Evolutionary conservation across 1,284 basidiomycete species (phyloP), one percentile per base, ranked within the genome.

Genomic region (Pseudozyma thailandica): DNA sequence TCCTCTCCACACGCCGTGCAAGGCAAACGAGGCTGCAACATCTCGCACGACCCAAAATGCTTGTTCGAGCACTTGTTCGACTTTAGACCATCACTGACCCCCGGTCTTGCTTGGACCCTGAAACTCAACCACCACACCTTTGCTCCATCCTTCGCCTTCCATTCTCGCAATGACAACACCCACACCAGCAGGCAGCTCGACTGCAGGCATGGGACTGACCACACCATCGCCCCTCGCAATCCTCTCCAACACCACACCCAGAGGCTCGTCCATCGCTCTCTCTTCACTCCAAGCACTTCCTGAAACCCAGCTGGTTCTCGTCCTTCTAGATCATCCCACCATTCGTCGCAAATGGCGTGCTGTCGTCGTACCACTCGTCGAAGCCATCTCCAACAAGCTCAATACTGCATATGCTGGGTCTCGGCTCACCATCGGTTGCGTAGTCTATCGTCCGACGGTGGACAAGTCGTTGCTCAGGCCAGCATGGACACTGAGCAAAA

Each of bases 251-350:
- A 50, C 50, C 1, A 72, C 62, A 15, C 69, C 69, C 1, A 41
- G 58, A 12, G 38, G 33, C 38, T 39, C 46, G 21, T 55, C 69
- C n/a, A 55, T 66, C 31, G 60, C 64, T 1, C 50, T 72, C 13
- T 68, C 70, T 5, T 55, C 56, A 3, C 53, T 68, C 0, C 60
- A 63, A 12, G 59, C 70, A 1, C 30, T 72, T 2, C 64, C 64
- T n/a, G 70, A 72, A 42, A 55, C 70, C 0, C 70, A 68, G 43
- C 56, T 72, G 16, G 70, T 69, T 6, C 44, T 63, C 16, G 60
- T 69, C 13, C 41, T 72, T 15, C 56, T 68, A 41, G 64, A 72
- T 23, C 70, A 72, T 50, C 60, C 70, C 39, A 43, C 45, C 38
- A 45, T 64, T 1, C 56, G 60, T 15, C 47, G 52, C 31, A 60